Evolutionary conservation across 116 monocot genomes (phyloP).

Genomic region (Phalaenopsis hybrid): DNA sequence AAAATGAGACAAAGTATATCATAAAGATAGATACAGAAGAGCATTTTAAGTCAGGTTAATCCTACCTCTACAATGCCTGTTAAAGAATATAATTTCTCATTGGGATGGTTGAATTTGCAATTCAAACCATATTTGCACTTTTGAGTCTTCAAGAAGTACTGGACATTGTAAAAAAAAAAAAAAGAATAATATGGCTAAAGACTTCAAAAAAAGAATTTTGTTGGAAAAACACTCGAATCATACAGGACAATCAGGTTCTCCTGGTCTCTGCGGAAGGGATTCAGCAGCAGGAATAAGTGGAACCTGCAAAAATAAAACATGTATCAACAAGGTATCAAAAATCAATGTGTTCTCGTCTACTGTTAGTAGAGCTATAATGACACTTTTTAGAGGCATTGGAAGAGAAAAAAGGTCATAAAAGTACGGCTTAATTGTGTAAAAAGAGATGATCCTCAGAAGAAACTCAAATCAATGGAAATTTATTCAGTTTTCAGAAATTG

Average conservation of each 20-base stretch:
- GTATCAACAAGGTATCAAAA: background rate
- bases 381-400: too few species aligned
- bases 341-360: too few species aligned
- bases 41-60: background rate
- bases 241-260: conserved; percentile 97
- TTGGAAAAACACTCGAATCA: background rate
- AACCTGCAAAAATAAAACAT: conserved; percentile 32
- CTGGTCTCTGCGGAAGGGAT: conserved; percentile 79
- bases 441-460: too few species aligned
- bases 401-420: too few species aligned
- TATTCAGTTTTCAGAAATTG: too few species aligned
- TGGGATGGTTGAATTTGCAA: conserved; percentile 97
- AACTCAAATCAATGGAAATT: too few species aligned
- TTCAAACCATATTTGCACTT: conserved; percentile 69
- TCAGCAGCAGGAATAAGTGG: conserved; percentile 36
- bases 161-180: background rate
- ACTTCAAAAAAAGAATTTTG: background rate
- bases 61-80: conserved; percentile 15
- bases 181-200: background rate
- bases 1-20: conserved; percentile 2
- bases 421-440: too few species aligned
- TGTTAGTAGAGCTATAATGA: too few species aligned
- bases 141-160: conserved; percentile 81
- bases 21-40: background rate
- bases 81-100: conserved; percentile 25